Evolutionary conservation across 371 early-diverging fungal species (phyloP).

Genomic region (Mortierella sp.): DNA sequence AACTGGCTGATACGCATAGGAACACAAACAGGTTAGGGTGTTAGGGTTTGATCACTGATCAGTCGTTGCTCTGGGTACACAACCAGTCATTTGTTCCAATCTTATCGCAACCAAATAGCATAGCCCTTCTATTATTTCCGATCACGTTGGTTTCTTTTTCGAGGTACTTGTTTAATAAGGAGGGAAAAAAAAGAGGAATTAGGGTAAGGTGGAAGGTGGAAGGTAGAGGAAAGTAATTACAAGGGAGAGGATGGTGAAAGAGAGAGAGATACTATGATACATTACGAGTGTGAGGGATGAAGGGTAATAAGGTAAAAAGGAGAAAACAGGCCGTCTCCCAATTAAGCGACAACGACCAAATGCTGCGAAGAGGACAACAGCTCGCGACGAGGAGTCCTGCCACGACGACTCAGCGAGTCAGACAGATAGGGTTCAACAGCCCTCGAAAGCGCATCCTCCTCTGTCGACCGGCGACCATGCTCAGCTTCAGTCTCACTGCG

Average conservation of each 20-base stretch:
- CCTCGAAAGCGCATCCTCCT: conserved; percentile 53
- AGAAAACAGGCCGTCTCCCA: background rate
- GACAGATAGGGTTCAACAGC: conserved; percentile 55
- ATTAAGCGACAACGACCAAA: conserved; percentile 27
- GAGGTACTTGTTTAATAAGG: background rate
- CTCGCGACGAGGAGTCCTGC: conserved; percentile 32
- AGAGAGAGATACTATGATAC: conserved; percentile 15
- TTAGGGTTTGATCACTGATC: no score
- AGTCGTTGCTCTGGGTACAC: background rate
- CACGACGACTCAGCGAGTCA: conserved; percentile 55
- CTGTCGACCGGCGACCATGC: conserved; percentile 55
- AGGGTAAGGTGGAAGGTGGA: background rate
- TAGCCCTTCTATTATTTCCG: background rate
- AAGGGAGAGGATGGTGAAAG: background rate
- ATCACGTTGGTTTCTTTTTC: background rate
- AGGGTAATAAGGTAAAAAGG: background rate
- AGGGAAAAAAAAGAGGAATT: background rate
- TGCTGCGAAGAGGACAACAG: conserved; percentile 33
- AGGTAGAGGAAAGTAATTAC: conserved; percentile 17
- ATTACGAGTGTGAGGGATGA: background rate
- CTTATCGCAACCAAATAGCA: background rate
- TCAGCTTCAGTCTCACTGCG: conserved; percentile 52
- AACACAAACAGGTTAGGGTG: no score
- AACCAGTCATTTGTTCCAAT: background rate
- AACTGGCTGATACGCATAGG: no score